phyloP scores from a whole-genome alignment of 768 basidiomycete genomes.

The Dacryopinax spathularia region DNA sequence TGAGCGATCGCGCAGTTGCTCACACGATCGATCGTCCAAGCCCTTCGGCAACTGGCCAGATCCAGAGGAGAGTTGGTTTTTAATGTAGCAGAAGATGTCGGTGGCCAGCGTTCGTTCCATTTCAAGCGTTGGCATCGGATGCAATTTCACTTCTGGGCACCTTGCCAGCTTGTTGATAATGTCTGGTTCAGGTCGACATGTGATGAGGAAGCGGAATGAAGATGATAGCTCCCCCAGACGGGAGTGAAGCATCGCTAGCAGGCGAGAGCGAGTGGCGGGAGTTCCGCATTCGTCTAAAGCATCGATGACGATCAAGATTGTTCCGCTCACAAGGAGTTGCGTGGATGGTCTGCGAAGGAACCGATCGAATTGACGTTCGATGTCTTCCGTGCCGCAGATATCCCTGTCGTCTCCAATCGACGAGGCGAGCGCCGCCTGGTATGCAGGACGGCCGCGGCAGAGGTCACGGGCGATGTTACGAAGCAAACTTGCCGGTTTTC shows the following conservation, averaged over 20 bases:
- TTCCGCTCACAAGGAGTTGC: not conserved
- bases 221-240: not conserved
- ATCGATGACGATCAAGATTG: not conserved
- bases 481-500: conserved; percentile 2
- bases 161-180: not conserved
- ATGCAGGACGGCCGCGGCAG: not conserved
- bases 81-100: no score
- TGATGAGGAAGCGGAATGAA: not conserved
- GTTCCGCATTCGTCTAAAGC: not conserved
- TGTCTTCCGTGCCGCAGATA: not conserved
- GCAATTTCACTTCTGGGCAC: not conserved
- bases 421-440: not conserved
- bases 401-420: not conserved
- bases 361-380: not conserved
- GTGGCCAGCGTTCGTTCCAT: not conserved
- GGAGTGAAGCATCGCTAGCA: not conserved
- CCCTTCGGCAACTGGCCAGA: no score
- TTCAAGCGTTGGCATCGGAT: not conserved
- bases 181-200: not conserved
- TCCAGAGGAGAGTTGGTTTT: no score
- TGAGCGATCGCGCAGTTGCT: not conserved
- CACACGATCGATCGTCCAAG: no score
- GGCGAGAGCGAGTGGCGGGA: not conserved
- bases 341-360: not conserved
- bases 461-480: conserved; percentile 11